Evolutionary conservation across 805 yeast species (phyloP).

Genomic region (Citeromyces nyonsensis): DNA sequence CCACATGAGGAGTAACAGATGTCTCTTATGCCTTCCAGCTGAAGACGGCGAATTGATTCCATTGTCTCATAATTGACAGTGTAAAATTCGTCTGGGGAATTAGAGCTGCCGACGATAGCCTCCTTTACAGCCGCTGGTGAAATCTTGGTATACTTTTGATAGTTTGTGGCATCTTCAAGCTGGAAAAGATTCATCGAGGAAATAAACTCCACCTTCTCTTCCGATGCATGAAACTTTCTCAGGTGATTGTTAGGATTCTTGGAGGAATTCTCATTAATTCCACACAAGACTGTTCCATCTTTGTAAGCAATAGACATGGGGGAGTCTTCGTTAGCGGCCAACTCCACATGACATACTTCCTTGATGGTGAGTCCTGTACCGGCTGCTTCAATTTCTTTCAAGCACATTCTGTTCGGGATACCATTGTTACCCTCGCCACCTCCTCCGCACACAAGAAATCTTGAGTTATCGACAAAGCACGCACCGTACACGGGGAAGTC

Average conservation of each 20-base stretch:
- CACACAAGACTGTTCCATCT: constrained; percentile 42
- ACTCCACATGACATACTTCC: constrained; percentile 27
- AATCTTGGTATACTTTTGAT: constrained; percentile 46
- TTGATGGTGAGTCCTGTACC: constrained; percentile 32
- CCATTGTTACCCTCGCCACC: constrained; percentile 83
- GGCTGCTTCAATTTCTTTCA: too few species aligned
- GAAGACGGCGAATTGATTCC: constrained; percentile 11
- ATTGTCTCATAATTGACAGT: constrained; percentile 42
- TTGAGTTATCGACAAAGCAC: constrained; percentile 42
- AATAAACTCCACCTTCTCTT: constrained; percentile 44
- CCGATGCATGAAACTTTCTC: constrained; percentile 43
- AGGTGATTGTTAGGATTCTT: constrained; percentile 58
- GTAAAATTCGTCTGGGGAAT: constrained; percentile 46
- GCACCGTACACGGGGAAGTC: constrained; percentile 65
- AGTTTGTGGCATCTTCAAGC: constrained; percentile 32
- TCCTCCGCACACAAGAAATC: constrained; percentile 75
- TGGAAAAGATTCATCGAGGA: constrained; percentile 45
- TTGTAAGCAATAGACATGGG: constrained; percentile 67
- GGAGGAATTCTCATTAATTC: constrained; percentile 57
- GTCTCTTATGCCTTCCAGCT: too few species aligned
- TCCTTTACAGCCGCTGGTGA: constrained; percentile 36
- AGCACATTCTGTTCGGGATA: constrained; percentile 56
- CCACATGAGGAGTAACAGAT: too few species aligned
- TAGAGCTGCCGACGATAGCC: constrained; percentile 61
- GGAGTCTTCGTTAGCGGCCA: constrained; percentile 62